These are phyloP conservation scores for Priceomyces haplophilus DNA, from an alignment of 805 yeast genomes.

Conservation along the genomic window DNA sequence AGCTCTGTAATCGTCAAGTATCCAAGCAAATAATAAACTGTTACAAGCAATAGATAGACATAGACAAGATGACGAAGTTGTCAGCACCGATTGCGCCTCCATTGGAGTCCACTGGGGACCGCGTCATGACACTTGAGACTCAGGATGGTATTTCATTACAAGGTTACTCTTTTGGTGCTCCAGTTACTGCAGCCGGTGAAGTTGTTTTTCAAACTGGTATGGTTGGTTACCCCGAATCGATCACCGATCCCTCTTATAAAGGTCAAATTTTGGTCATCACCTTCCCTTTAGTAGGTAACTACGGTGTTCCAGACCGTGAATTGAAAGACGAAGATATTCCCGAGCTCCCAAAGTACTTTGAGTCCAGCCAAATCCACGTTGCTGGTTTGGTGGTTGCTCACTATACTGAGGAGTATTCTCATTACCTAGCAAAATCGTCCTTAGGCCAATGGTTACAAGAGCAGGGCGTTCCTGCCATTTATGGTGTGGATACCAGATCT, in stretches of 20 bases:
- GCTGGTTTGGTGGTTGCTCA: constrained; percentile 97
- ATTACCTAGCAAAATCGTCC: constrained; percentile 87
- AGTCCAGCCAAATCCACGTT: constrained; percentile 86
- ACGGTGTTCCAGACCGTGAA: constrained; percentile 93
- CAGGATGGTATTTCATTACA: constrained; percentile 82
- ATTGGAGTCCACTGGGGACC: constrained; percentile 77
- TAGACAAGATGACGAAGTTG: constrained; percentile 27
- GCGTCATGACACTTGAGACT: constrained; percentile 82
- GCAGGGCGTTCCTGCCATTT: constrained; percentile 91
- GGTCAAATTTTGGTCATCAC: constrained; percentile 97
- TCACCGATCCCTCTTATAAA: constrained; percentile 97
- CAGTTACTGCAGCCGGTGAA: constrained; percentile 87
- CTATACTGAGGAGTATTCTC: constrained; percentile 95
- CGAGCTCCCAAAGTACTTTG: constrained; percentile 85
- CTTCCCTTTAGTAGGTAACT: constrained; percentile 95
- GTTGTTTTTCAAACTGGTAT: constrained; percentile 98
- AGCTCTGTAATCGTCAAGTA: not conserved
- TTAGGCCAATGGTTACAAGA: constrained; percentile 91
- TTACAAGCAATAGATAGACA: not conserved
- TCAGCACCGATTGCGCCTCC: constrained; percentile 90
- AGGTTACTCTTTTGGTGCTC: constrained; percentile 97
- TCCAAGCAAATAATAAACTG: not conserved
- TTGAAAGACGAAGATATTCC: constrained; percentile 64
- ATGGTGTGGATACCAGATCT: constrained; percentile 96
- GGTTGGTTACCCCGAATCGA: constrained; percentile 98